Evolutionary conservation across 352 stramenopile genomes (phyloP).

Genomic region (Phytophthora fragariaefolia): DNA sequence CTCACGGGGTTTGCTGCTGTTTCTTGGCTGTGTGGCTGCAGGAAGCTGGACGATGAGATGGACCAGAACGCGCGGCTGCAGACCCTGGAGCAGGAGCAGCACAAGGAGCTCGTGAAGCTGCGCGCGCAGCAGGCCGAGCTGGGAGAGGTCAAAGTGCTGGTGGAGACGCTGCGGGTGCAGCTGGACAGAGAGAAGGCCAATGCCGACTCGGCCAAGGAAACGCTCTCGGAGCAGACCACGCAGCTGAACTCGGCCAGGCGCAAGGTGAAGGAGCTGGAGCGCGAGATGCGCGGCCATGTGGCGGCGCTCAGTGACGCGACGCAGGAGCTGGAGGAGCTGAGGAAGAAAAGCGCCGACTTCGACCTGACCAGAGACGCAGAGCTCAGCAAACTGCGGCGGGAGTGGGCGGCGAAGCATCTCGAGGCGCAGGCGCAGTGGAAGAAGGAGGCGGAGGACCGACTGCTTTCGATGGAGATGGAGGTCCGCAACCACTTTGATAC

Average conservation of each 20-base stretch:
- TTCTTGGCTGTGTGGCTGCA: slow-evolving; percentile 16
- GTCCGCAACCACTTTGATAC: slow-evolving; percentile 77
- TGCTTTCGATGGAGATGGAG: slow-evolving; percentile 75
- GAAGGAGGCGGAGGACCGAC: slow-evolving; percentile 78
- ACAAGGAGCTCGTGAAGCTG: slow-evolving; percentile 79
- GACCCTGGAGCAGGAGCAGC: slow-evolving; percentile 81
- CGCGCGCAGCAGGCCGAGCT: slow-evolving; percentile 76
- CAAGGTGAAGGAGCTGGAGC: slow-evolving; percentile 77
- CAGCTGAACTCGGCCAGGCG: slow-evolving; percentile 68
- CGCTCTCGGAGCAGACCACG: slow-evolving; percentile 71
- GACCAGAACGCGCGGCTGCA: slow-evolving; percentile 78
- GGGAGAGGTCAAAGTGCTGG: slow-evolving; percentile 60
- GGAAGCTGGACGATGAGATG: slow-evolving; percentile 77
- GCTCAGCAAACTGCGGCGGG: slow-evolving; percentile 72
- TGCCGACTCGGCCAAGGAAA: slow-evolving; percentile 77
- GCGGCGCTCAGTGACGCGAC: slow-evolving; percentile 60
- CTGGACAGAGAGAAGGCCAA: slow-evolving; percentile 68
- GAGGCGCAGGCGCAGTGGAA: slow-evolving; percentile 79
- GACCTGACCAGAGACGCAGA: slow-evolving; percentile 74
- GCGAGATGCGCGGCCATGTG: slow-evolving; percentile 58
- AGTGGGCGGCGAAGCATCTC: slow-evolving; percentile 81
- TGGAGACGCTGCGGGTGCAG: slow-evolving; percentile 58
- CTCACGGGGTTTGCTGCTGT: too few species aligned
- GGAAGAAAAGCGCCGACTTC: slow-evolving; percentile 79
- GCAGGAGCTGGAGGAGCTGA: slow-evolving; percentile 73